Conservation (phyloP, 2,329 filamentous ascomycete species). For the Herpotrichia juniperi region DNA sequence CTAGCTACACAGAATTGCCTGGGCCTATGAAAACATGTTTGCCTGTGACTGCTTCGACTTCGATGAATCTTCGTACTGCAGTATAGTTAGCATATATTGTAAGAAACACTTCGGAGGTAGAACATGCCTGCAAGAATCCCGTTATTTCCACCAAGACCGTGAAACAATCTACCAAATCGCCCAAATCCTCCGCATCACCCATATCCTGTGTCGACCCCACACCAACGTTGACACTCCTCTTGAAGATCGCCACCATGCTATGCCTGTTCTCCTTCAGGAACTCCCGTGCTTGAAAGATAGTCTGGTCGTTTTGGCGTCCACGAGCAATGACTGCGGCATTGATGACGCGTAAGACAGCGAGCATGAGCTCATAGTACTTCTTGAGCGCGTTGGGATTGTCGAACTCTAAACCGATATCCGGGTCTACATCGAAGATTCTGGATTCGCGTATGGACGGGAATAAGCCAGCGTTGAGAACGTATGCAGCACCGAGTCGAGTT, state of each 20-base stretch:
- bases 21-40: conserved; percentile 31
- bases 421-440: conserved; percentile 86
- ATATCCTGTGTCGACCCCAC: conserved; percentile 40
- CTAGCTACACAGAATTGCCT: too few species aligned
- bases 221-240: conserved; percentile 82
- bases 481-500: conserved; percentile 80
- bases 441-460: conserved; percentile 82
- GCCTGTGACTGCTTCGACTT: conserved; percentile 24
- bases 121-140: conserved; percentile 78
- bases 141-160: conserved; percentile 83
- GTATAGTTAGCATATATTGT: conserved; percentile 13
- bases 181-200: conserved; percentile 68
- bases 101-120: neutral
- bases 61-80: conserved; percentile 36
- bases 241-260: conserved; percentile 87
- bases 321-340: conserved; percentile 80
- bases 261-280: conserved; percentile 85
- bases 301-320: conserved; percentile 78
- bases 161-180: conserved; percentile 83
- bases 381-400: conserved; percentile 73
- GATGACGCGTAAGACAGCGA: conserved; percentile 80
- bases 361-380: conserved; percentile 83
- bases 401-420: conserved; percentile 83
- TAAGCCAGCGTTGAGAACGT: conserved; percentile 87
- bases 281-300: conserved; percentile 72